Evolutionary conservation across 2,329 filamentous ascomycete genomes (phyloP).

Genomic region (Aspergillus fumigatus): DNA sequence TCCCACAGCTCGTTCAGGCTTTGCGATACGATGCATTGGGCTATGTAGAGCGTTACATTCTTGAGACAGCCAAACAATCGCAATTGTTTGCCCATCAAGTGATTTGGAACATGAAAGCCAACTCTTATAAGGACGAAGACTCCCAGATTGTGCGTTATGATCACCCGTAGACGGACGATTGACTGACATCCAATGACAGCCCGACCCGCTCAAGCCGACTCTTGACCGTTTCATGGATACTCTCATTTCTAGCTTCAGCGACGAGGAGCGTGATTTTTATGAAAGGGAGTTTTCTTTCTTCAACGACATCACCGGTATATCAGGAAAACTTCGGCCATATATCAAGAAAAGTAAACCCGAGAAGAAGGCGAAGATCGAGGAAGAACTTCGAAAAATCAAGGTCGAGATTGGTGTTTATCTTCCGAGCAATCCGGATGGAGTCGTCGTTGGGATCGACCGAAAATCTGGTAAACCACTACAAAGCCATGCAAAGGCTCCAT

Average conservation of each 20-base stretch:
- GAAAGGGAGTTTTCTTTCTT: slow-evolving; percentile 98
- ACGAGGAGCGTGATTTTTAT: slow-evolving; percentile 77
- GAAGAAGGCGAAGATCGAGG: slow-evolving; percentile 99
- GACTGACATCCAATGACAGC: slow-evolving; percentile 43
- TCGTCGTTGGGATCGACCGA: slow-evolving; percentile 95
- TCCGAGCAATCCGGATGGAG: slow-evolving; percentile 92
- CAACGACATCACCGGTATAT: slow-evolving; percentile 90
- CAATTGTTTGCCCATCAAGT: slow-evolving; percentile 98
- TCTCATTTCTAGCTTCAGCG: slow-evolving; percentile 76
- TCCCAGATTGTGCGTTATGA: slow-evolving; percentile 63
- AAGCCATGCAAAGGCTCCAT: slow-evolving; percentile 96
- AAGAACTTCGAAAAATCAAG: slow-evolving; percentile 94
- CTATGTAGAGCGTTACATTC: slow-evolving; percentile 92
- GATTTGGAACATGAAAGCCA: slow-evolving; percentile 99
- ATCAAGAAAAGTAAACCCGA: slow-evolving; percentile 91
- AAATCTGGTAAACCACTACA: slow-evolving; percentile 97
- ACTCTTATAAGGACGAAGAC: slow-evolving; percentile 96
- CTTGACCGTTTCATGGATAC: slow-evolving; percentile 84
- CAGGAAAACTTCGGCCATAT: slow-evolving; percentile 88
- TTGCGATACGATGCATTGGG: slow-evolving; percentile 88
- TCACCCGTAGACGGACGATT: background rate
- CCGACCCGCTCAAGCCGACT: slow-evolving; percentile 87
- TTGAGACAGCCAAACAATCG: slow-evolving; percentile 96
- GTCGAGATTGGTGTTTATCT: slow-evolving; percentile 97
- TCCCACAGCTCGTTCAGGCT: slow-evolving; percentile 95